Percentiles rank a stretch among this genome's conserved stretches.
Evolutionary conservation across 1,139 yeast genomes (phyloP).

Genomic region (Yamadazyma siamensis): DNA sequence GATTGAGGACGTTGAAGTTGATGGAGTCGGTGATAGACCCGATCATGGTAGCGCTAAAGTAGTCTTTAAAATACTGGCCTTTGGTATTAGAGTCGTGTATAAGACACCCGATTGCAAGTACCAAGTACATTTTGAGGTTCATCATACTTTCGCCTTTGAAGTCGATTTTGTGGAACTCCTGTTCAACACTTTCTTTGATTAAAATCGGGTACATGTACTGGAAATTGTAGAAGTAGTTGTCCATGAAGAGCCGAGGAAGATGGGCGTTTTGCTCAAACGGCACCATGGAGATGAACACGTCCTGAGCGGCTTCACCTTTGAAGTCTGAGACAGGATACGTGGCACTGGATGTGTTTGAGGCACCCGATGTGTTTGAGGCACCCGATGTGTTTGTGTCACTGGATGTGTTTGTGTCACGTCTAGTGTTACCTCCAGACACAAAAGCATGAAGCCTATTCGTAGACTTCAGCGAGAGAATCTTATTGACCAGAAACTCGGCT

Average conservation of each 20-base stretch:
- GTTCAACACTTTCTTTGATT: slow-evolving; percentile 19
- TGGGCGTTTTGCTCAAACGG: slow-evolving; percentile 22
- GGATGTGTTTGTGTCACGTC: background rate
- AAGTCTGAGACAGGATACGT: background rate
- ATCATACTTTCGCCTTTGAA: slow-evolving; percentile 36
- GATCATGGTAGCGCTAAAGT: slow-evolving; percentile 31
- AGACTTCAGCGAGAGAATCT: background rate
- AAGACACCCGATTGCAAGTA: slow-evolving; percentile 40
- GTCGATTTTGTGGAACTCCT: slow-evolving; percentile 22
- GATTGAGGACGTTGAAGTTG: slow-evolving; percentile 18
- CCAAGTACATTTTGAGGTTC: slow-evolving; percentile 34
- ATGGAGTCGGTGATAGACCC: slow-evolving; percentile 34
- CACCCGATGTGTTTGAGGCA: background rate
- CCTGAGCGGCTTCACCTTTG: slow-evolving; percentile 21
- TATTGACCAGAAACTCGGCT: background rate
- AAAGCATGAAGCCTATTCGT: too few species aligned
- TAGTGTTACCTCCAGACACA: too few species aligned
- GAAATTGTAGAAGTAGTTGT: slow-evolving; percentile 37
- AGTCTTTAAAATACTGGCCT: slow-evolving; percentile 20
- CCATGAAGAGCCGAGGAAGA: slow-evolving; percentile 29
- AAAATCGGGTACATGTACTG: slow-evolving; percentile 36
- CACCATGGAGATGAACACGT: slow-evolving; percentile 37
- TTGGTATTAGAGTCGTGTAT: slow-evolving; percentile 29
- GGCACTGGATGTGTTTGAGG: too few species aligned
- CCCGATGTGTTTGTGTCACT: background rate